Evolutionary conservation across 208 protist species (phyloP).

Genomic region (Wallacemonas sp.): DNA sequence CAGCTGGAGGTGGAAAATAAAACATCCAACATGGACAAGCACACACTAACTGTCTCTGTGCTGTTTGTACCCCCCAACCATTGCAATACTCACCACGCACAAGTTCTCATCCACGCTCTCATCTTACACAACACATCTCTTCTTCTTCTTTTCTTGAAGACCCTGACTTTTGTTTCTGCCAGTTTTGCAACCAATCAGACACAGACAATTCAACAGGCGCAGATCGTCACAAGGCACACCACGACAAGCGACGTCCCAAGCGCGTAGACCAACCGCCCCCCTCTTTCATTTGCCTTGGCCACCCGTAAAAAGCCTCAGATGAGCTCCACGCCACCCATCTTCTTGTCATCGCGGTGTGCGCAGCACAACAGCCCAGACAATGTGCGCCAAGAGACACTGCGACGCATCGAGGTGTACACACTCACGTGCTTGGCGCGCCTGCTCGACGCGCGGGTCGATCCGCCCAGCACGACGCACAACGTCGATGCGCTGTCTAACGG

Average conservation of each 20-base stretch:
- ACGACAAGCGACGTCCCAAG: too few species aligned
- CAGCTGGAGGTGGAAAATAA: background rate
- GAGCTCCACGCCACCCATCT: background rate
- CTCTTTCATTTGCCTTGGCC: background rate
- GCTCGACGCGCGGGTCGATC: background rate
- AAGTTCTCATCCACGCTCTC: background rate
- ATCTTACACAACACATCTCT: background rate
- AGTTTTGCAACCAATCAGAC: too few species aligned
- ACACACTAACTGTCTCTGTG: background rate
- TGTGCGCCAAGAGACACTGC: slow-evolving; percentile 51
- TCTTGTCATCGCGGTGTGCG: background rate
- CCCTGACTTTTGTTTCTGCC: too few species aligned
- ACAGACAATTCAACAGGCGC: too few species aligned
- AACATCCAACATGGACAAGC: background rate
- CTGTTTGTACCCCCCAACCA: too few species aligned
- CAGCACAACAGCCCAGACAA: slow-evolving; percentile 9
- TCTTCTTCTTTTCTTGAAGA: too few species aligned
- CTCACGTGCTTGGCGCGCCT: slow-evolving; percentile 28
- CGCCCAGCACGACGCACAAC: too few species aligned
- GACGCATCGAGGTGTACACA: slow-evolving; percentile 69
- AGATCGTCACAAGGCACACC: too few species aligned
- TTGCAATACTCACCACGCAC: too few species aligned
- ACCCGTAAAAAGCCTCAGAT: background rate
- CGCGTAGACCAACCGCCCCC: too few species aligned
- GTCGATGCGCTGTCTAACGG: too few species aligned